Conservation (phyloP, 1,284 basidiomycete species). For the Acaromyces ingoldii region DNA sequence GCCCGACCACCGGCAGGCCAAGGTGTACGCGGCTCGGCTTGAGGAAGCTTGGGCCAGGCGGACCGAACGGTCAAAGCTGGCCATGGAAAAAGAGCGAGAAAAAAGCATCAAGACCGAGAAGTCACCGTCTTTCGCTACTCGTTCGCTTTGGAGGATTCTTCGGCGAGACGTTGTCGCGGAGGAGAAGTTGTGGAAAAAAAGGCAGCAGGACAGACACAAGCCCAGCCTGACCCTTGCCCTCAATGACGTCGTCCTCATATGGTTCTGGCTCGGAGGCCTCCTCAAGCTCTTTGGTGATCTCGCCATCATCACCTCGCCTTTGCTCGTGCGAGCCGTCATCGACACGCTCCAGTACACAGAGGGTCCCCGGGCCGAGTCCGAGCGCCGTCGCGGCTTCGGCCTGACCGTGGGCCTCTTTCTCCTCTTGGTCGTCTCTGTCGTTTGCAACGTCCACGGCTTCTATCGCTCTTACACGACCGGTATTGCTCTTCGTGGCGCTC, state of each 20-base stretch:
- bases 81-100: no score
- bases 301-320: conserved; percentile 22
- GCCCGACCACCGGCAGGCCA: conserved; percentile 10
- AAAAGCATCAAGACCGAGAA: no score
- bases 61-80: background rate
- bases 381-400: conserved; percentile 61
- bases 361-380: conserved; percentile 62
- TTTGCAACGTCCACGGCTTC: conserved; percentile 25
- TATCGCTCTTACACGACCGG: conserved; percentile 20
- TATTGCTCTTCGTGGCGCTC: conserved; percentile 17
- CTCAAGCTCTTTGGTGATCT: conserved; percentile 18
- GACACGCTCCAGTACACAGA: no score
- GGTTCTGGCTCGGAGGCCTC: conserved; percentile 23
- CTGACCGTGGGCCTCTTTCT: conserved; percentile 59
- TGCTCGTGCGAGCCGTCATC: conserved; percentile 60
- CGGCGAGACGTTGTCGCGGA: background rate
- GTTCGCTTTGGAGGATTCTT: background rate
- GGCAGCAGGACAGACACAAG: conserved; percentile 4
- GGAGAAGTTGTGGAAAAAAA: background rate
- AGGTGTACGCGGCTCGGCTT: conserved; percentile 7
- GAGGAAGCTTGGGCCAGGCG: conserved; percentile 9
- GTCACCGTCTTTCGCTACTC: background rate
- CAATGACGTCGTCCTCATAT: conserved; percentile 21
- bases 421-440: conserved; percentile 18
- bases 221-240: conserved; percentile 17